Conservation (phyloP, 169 alveolate species). For the Cryptosporidium ubiquitum region DNA sequence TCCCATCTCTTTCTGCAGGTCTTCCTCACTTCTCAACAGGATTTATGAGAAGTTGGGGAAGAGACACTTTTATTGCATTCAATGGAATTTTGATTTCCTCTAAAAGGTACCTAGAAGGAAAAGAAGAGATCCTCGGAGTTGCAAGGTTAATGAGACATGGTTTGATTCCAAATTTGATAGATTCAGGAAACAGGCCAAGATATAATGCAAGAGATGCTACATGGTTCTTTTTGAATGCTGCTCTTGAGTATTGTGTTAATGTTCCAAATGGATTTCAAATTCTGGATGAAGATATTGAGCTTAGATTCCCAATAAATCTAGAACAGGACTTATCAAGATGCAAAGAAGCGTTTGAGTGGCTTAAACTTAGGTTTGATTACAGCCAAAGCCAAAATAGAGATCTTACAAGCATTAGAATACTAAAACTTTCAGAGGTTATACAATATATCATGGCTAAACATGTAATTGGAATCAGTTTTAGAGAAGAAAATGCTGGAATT, state of each 20-base stretch:
- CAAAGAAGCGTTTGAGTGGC: slow-evolving; percentile 67
- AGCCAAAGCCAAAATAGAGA: neutral
- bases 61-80: slow-evolving; percentile 94
- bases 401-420: neutral
- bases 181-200: slow-evolving; percentile 91
- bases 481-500: slow-evolving; percentile 95
- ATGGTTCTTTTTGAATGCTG: slow-evolving; percentile 92
- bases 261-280: slow-evolving; percentile 85
- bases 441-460: slow-evolving; percentile 62
- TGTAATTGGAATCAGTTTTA: slow-evolving; percentile 85
- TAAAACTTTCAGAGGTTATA: slow-evolving; percentile 29
- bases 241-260: slow-evolving; percentile 86
- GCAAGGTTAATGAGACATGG: slow-evolving; percentile 93
- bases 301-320: slow-evolving; percentile 84
- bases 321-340: neutral
- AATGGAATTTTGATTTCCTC: slow-evolving; percentile 87
- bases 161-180: slow-evolving; percentile 93
- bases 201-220: slow-evolving; percentile 96
- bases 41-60: slow-evolving; percentile 94
- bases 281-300: slow-evolving; percentile 82
- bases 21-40: slow-evolving; percentile 93
- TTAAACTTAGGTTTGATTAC: neutral
- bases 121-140: slow-evolving; percentile 82
- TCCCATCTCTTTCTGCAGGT: slow-evolving; percentile 90
- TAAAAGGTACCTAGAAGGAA: slow-evolving; percentile 73